Evolutionary conservation across 176 grass and related monocot species (phyloP), one percentile per base, ranked within the genome.

Genomic region (Oryza officinalis): DNA sequence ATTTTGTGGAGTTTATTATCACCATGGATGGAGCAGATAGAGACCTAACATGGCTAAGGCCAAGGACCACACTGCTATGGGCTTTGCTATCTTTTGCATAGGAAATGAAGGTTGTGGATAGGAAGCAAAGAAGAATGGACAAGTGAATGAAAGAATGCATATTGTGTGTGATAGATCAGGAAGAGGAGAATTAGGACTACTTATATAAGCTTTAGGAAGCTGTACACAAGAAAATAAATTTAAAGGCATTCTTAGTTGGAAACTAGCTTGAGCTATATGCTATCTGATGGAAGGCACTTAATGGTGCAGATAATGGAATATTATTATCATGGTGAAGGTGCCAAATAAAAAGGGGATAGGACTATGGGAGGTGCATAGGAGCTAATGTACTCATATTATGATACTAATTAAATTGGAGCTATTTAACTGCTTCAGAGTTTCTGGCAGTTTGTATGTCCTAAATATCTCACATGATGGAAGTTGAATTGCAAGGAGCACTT

Each of bases 171-270:
- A 23, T 76, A 13, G 43, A 68, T 31, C 30, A 67, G 15, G 43
- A 37, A 27, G 57, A 72, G 22, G 41, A 80, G 45, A 67, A 68
- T 64, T 77, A 43, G 31, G 27, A 11, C 49, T 76, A 63, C 31
- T 87, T 82, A 82, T 82, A 82, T 87, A 88, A 72, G 86, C n/a
- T 63, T 78, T 54, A 50, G 43, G 72, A 88, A 88, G 67, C 1
- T 43, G 69, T 30, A 10, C 13, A 25, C 23, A 71, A 63, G n/a
- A 28, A 47, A 76, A 70, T 38, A 10, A 33, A 41, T 73, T 65
- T 43, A 50, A 28, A 72, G 26, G 26, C 52, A 63, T 79, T 63
- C 27, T 84, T 71, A 59, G 83, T 2, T 85, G 33, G 63, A 85
- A 85, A 77, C 17, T 59, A 69, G 11, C 50, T 40, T 43, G 2